phyloP scores from a whole-genome alignment of 805 yeast species.

The Scheffersomyces stipitis region DNA sequence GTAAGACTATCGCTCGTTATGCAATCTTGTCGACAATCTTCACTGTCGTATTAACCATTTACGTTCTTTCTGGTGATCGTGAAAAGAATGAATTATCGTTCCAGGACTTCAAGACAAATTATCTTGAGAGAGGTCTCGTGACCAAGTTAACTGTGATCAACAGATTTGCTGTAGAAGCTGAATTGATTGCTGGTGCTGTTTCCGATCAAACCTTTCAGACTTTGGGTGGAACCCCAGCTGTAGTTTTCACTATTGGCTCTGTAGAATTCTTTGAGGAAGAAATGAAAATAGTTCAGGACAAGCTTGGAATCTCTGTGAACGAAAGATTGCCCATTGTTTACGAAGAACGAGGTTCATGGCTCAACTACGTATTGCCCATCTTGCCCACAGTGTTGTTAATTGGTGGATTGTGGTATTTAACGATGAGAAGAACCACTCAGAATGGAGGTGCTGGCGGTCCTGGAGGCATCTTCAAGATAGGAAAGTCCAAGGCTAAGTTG shows the following conservation, averaged over 20 bases:
- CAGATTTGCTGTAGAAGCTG: conserved; percentile 69
- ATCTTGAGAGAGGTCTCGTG: conserved; percentile 76
- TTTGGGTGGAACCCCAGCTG: conserved; percentile 42
- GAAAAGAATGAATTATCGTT: conserved; percentile 46
- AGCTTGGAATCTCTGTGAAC: conserved; percentile 60
- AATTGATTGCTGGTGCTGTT: conserved; percentile 48
- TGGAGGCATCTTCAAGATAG: conserved; percentile 75
- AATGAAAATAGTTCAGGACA: conserved; percentile 69
- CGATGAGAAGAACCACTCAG: conserved; percentile 50
- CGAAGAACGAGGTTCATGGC: conserved; percentile 63
- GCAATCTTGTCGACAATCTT: conserved; percentile 14
- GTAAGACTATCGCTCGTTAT: conserved; percentile 7
- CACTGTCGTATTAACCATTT: conserved; percentile 19
- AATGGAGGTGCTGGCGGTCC: conserved; percentile 45
- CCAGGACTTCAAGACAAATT: conserved; percentile 83
- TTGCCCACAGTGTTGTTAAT: conserved; percentile 78
- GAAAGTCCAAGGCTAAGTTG: conserved; percentile 75
- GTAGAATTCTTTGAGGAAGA: conserved; percentile 84
- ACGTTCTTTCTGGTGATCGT: conserved; percentile 10
- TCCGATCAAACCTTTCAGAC: conserved; percentile 41
- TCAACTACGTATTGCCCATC: conserved; percentile 65
- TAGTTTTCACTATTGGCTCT: conserved; percentile 84
- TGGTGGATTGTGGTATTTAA: conserved; percentile 74
- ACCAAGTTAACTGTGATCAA: conserved; percentile 72
- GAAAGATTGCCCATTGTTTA: conserved; percentile 79